Conservation (phyloP, 2,329 filamentous ascomycete species). For the Aureobasidium sp. region DNA sequence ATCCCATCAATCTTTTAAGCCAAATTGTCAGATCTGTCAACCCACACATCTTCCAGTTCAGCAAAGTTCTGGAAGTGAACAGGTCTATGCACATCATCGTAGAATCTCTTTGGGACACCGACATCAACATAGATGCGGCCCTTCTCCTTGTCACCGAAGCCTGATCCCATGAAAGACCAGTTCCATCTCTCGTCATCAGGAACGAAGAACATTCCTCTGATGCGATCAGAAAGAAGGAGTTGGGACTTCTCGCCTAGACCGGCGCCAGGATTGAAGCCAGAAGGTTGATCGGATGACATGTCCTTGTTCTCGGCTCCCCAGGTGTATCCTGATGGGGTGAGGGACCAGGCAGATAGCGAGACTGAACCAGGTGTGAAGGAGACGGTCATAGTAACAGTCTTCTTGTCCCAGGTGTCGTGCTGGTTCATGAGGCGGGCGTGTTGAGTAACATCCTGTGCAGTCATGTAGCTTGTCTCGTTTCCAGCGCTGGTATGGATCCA, state of each 20-base stretch:
- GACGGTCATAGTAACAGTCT: conserved; percentile 94
- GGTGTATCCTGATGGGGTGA: conserved; percentile 93
- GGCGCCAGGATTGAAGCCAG: conserved; percentile 81
- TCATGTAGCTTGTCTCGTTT: conserved; percentile 97
- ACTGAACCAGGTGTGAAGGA: conserved; percentile 98
- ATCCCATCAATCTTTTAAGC: conserved; percentile 57
- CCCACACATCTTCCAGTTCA: conserved; percentile 96
- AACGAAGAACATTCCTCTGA: conserved; percentile 95
- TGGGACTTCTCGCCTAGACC: conserved; percentile 97
- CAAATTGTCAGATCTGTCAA: conserved; percentile 94
- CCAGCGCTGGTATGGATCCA: conserved; percentile 97
- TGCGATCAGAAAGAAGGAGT: conserved; percentile 90
- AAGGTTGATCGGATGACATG: conserved; percentile 89
- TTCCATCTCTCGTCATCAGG: conserved; percentile 95
- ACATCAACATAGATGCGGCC: conserved; percentile 86
- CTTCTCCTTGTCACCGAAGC: conserved; percentile 91
- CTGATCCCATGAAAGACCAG: conserved; percentile 97
- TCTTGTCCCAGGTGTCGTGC: conserved; percentile 85
- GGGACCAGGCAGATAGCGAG: conserved; percentile 91
- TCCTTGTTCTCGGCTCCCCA: conserved; percentile 99
- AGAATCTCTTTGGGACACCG: conserved; percentile 89
- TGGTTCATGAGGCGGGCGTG: conserved; percentile 90
- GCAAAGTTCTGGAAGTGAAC: conserved; percentile 98
- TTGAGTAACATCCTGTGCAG: conserved; percentile 92
- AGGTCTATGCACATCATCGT: conserved; percentile 91